phyloP scores from a whole-genome alignment of 2,329 filamentous ascomycete species.

The Furcasterigmium furcatum region DNA sequence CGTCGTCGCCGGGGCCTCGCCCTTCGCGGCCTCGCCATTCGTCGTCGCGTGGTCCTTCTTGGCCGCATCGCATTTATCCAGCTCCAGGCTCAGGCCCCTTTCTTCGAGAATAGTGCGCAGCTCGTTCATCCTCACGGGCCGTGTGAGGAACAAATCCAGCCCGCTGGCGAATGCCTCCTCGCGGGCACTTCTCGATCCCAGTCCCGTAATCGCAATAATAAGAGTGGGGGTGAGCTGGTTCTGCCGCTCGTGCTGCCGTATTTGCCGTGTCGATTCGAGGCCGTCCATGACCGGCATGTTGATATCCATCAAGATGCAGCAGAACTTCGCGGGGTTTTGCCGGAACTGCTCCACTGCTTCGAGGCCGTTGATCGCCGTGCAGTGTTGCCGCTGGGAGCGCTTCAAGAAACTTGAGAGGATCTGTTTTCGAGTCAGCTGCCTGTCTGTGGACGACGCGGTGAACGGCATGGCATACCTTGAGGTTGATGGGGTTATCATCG shows the following conservation, averaged over 20 bases:
- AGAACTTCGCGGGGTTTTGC: constrained; percentile 6
- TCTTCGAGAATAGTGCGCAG: constrained; percentile 15
- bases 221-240: constrained; percentile 30
- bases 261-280: constrained; percentile 33
- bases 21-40: background rate
- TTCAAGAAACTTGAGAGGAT: constrained; percentile 30
- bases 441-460: background rate
- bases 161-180: constrained; percentile 41
- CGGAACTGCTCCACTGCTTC: constrained; percentile 31
- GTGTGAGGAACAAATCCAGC: constrained; percentile 42
- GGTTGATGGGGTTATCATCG: constrained; percentile 31
- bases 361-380: constrained; percentile 37
- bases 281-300: constrained; percentile 45
- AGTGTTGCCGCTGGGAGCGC: constrained; percentile 29
- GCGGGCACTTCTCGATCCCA: constrained; percentile 36
- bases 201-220: constrained; percentile 41
- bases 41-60: background rate
- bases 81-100: background rate
- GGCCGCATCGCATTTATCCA: too few species aligned
- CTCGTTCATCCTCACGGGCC: constrained; percentile 35
- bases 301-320: constrained; percentile 25
- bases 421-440: constrained; percentile 6
- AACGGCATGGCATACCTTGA: constrained; percentile 13
- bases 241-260: constrained; percentile 36
- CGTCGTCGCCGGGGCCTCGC: background rate